Evolutionary conservation across 2,329 filamentous ascomycete species (phyloP).

Genomic region (Trichophyton equinum): DNA sequence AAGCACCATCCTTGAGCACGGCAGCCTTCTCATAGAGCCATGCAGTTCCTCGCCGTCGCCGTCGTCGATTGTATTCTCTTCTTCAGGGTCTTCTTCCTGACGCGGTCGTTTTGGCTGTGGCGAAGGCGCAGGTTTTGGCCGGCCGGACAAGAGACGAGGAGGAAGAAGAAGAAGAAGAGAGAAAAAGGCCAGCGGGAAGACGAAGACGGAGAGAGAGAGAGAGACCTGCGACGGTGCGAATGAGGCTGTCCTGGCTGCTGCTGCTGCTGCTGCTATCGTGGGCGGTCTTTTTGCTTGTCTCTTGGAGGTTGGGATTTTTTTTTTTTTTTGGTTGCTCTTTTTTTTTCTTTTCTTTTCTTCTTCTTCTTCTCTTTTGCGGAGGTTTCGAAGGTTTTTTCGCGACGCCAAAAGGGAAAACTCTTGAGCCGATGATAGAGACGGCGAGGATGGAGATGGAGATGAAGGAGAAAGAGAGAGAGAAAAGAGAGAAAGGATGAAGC

Average conservation of each 20-base stretch:
- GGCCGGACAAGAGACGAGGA: background rate
- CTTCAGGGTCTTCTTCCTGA: background rate
- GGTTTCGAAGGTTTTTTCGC: background rate
- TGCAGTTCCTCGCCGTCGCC: background rate
- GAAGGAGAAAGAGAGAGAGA: background rate
- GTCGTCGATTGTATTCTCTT: background rate
- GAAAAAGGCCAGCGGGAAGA: background rate
- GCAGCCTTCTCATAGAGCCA: slow-evolving; percentile 4
- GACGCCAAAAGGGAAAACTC: background rate
- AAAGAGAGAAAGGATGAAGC: background rate
- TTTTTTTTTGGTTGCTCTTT: background rate
- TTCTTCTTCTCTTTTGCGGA: background rate
- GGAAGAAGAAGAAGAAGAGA: background rate
- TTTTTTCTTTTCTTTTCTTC: background rate
- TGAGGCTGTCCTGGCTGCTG: no score
- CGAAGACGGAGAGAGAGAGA: no score
- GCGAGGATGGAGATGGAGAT: background rate
- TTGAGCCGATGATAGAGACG: background rate
- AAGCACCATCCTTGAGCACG: slow-evolving; percentile 30
- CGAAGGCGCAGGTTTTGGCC: no score
- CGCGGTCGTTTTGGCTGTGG: background rate
- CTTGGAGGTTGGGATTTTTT: background rate
- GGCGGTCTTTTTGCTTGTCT: background rate
- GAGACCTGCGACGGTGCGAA: no score
- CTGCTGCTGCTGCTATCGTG: background rate